These are phyloP conservation scores for Alternaria ethzedia DNA, from an alignment of 2,329 filamentous ascomycete genomes.

Conservation along the genomic window DNA sequence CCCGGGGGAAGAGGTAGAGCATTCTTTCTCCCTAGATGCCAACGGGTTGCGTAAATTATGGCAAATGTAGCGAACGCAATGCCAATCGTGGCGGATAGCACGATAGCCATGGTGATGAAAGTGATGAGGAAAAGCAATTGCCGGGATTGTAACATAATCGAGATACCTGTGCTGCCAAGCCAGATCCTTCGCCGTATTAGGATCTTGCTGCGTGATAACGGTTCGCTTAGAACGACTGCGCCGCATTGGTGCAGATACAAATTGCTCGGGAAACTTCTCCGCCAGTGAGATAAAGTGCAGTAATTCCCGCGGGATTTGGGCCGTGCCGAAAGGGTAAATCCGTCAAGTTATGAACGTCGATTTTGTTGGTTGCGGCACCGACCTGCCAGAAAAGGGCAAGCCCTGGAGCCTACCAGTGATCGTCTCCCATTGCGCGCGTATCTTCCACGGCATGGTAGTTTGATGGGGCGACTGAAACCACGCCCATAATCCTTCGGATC, in stretches of 20 bases:
- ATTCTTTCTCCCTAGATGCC: neutral
- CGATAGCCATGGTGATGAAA: neutral
- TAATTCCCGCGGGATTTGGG: neutral
- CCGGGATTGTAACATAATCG: neutral
- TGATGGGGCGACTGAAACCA: neutral
- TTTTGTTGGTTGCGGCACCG: neutral
- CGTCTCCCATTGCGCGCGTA: neutral
- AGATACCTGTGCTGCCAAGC: neutral
- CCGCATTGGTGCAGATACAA: neutral
- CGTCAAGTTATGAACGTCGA: neutral
- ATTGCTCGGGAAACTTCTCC: neutral
- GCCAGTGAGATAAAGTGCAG: neutral
- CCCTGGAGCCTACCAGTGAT: neutral
- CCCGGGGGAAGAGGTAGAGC: conserved; percentile 54
- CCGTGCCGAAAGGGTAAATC: neutral
- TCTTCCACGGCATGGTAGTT: neutral
- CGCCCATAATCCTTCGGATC: neutral
- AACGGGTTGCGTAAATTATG: neutral
- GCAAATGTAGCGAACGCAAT: neutral
- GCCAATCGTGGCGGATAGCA: neutral
- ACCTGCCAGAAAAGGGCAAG: neutral
- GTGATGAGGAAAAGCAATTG: neutral
- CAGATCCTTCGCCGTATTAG: neutral
- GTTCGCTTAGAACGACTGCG: neutral
- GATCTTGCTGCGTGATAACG: neutral